Conservation (phyloP, 371 early-diverging fungal genomes). For the Quaeritorhiza haematococci region DNA sequence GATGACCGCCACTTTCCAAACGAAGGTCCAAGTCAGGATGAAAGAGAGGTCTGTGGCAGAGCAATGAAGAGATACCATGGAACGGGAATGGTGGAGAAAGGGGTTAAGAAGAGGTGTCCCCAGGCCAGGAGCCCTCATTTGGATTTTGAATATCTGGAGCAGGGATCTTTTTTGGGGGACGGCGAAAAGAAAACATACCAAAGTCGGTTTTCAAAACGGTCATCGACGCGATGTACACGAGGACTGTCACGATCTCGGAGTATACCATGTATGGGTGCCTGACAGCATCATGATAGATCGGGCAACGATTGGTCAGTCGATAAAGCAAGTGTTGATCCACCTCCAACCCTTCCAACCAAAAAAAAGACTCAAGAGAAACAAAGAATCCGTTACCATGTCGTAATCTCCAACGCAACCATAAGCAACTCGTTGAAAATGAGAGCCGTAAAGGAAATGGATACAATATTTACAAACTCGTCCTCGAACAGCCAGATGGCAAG, state of each 20-base stretch:
- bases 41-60: slow-evolving; percentile 66
- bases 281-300: neutral
- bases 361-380: neutral
- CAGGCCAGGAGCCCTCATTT: neutral
- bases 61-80: neutral
- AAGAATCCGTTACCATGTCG: slow-evolving; percentile 64
- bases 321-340: neutral
- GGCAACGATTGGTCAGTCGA: too few relatives aligned
- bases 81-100: too few relatives aligned
- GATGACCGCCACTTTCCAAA: slow-evolving; percentile 87
- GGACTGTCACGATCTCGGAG: slow-evolving; percentile 73
- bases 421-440: slow-evolving; percentile 95
- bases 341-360: neutral
- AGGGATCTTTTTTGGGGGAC: too few relatives aligned
- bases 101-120: neutral
- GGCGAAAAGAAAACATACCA: slow-evolving; percentile 46
- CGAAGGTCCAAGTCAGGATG: slow-evolving; percentile 75
- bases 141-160: too few relatives aligned
- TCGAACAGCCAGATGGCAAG: slow-evolving; percentile 90
- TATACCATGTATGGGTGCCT: slow-evolving; percentile 82
- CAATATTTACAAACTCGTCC: slow-evolving; percentile 92
- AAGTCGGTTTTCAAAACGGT: slow-evolving; percentile 83
- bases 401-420: slow-evolving; percentile 96
- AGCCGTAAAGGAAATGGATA: slow-evolving; percentile 95
- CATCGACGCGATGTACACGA: slow-evolving; percentile 84